These are phyloP conservation scores for Corylus avellana DNA, from an alignment of 306 rosid genomes.

Conservation along the genomic window DNA sequence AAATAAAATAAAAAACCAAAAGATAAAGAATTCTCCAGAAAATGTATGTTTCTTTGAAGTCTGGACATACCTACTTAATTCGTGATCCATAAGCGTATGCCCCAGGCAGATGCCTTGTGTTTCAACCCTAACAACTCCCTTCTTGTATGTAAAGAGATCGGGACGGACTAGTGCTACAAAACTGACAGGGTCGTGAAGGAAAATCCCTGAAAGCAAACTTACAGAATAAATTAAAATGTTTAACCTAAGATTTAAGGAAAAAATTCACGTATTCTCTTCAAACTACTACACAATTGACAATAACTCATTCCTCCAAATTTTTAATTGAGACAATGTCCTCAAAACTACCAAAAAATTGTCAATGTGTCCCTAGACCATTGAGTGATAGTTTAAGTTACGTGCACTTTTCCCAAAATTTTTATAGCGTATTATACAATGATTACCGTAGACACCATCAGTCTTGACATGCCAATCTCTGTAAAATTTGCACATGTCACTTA, in stretches of 20 bases:
- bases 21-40: not conserved
- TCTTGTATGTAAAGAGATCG: slow-evolving; percentile 83
- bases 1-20: not conserved
- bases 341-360: too few relatives aligned
- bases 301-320: too few relatives aligned
- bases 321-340: not conserved
- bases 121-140: slow-evolving; percentile 93
- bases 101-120: slow-evolving; percentile 91
- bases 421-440: slow-evolving; percentile 3
- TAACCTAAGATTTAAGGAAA: not conserved
- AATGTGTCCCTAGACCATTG: too few relatives aligned
- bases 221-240: slow-evolving; percentile 6
- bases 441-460: slow-evolving; percentile 85
- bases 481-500: slow-evolving; percentile 73
- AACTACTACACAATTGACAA: too few relatives aligned
- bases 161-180: slow-evolving; percentile 85
- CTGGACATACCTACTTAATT: slow-evolving; percentile 65
- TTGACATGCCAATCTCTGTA: slow-evolving; percentile 93
- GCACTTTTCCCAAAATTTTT: not conserved
- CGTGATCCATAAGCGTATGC: slow-evolving; percentile 94
- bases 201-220: slow-evolving; percentile 63
- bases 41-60: slow-evolving; percentile 1
- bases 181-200: slow-evolving; percentile 94
- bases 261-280: too few relatives aligned
- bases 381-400: too few relatives aligned